Percentiles rank a stretch among this genome's conserved stretches.
These are phyloP conservation scores for Podospora conica DNA, from an alignment of 495 filamentous ascomycete species.

Conservation along the genomic window DNA sequence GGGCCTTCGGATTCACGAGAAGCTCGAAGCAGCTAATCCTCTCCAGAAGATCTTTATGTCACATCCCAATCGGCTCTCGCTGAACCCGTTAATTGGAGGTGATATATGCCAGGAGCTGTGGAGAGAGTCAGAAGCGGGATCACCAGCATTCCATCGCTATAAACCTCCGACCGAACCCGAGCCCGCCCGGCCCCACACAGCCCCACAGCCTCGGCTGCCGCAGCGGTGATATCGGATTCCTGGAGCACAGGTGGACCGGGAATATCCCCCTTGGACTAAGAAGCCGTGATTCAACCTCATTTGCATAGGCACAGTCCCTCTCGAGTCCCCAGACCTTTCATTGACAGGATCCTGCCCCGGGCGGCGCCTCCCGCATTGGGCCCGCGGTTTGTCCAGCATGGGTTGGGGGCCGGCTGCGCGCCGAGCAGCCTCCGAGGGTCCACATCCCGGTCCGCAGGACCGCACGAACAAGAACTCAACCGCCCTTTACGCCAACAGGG, in stretches of 20 bases:
- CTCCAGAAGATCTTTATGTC: slow-evolving; percentile 20
- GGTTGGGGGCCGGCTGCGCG: neutral
- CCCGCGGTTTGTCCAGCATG: no score
- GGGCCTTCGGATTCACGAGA: slow-evolving; percentile 14
- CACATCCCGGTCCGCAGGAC: neutral
- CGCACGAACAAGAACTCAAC: neutral
- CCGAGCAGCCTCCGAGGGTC: neutral
- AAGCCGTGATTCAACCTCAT: neutral
- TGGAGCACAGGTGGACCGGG: neutral
- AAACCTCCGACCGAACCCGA: neutral
- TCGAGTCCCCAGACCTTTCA: neutral
- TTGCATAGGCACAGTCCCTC: neutral
- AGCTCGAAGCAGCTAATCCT: slow-evolving; percentile 8
- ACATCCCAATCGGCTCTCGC: slow-evolving; percentile 16
- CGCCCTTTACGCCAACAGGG: neutral
- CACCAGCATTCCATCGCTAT: slow-evolving; percentile 1
- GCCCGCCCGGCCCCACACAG: neutral
- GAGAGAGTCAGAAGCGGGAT: slow-evolving; percentile 9
- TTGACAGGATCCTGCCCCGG: neutral
- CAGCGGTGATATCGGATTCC: neutral
- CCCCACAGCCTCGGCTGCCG: neutral
- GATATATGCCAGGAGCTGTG: slow-evolving; percentile 23
- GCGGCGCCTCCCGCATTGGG: neutral
- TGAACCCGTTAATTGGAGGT: slow-evolving; percentile 22
- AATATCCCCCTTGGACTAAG: neutral